Evolutionary conservation across 2,329 filamentous ascomycete species (phyloP).

Genomic region (Colletotrichum filicis): DNA sequence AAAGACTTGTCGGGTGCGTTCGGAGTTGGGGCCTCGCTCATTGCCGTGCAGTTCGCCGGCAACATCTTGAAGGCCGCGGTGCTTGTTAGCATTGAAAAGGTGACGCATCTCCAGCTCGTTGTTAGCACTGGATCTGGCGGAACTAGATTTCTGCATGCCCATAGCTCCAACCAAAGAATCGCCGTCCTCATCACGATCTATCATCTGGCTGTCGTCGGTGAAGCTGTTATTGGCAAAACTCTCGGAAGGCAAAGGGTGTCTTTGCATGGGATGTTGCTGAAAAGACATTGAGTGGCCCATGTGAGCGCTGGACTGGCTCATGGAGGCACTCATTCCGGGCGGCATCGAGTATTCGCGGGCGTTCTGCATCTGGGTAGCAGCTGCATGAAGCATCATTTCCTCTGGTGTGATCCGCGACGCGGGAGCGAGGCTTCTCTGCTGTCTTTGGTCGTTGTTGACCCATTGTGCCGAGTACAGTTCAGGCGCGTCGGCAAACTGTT

Average conservation of each 20-base stretch:
- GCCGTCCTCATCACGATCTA: conserved; percentile 69
- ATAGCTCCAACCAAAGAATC: conserved; percentile 60
- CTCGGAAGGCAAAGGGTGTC: conserved; percentile 66
- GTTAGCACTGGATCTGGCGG: conserved; percentile 76
- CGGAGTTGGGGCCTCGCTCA: conserved; percentile 82
- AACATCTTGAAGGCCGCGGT: conserved; percentile 76
- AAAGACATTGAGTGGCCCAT: conserved; percentile 37
- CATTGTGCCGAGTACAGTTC: conserved; percentile 62
- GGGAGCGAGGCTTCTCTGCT: conserved; percentile 55
- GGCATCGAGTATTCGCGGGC: conserved; percentile 61
- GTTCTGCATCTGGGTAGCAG: conserved; percentile 63
- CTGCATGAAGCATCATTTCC: conserved; percentile 69
- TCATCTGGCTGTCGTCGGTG: conserved; percentile 69
- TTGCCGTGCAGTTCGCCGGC: conserved; percentile 82
- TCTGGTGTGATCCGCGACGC: conserved; percentile 64
- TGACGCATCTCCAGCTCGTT: conserved; percentile 86
- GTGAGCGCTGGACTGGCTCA: conserved; percentile 42
- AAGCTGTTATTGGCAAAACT: conserved; percentile 66
- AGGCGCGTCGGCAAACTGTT: conserved; percentile 52
- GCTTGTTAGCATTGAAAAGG: conserved; percentile 75
- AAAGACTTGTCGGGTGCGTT: conserved; percentile 86
- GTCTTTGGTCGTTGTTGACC: conserved; percentile 56
- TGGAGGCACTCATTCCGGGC: conserved; percentile 57
- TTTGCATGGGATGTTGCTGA: conserved; percentile 52
- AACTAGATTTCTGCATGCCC: conserved; percentile 64